Base-by-base conservation (phyloP, 164 flowering plant species). In the Vitis rupestris region DNA sequence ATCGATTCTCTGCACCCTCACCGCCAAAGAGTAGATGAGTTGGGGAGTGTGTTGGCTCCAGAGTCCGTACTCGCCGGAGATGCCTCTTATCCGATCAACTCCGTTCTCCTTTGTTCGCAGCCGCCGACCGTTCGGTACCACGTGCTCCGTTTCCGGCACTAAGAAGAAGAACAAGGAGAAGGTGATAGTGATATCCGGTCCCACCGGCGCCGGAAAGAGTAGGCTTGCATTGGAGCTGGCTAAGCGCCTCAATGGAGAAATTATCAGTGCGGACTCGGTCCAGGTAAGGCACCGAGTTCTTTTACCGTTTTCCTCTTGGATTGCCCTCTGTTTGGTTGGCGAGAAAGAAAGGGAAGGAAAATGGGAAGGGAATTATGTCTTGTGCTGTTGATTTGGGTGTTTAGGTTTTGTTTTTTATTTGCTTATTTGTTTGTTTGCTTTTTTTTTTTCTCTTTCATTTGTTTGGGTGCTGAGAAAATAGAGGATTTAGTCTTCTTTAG, bases 201-300 rank as follows among this genome's bases (percentile, higher is more conserved):
- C 97, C 17, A 94, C 99, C 9, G 97, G 99, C 7, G 85, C 97
- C 16, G 99, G 99, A 0, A 94, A 94, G 76, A 82, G 82, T 79
- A 78, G 88, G 59, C 92, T 92, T 2, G 92, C 99, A 0, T 50
- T 92, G 64, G 97, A 91, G 74, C 92, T 91, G 17, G 97, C 99
- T 10, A 92, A 88, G 83, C 85, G 87, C 14, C 89, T 94, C 71
- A 87, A 90, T 63, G 99, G 97, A 10, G 97, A 94, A 83, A 92
- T 94, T 72, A 85, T 94, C 77, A 94, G 97, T 62, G 99, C 97
- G 5, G 99, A 94, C 71, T 94, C 97, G 10, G 97, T 94, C 16
- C 99, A 94, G 97, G 99, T 89, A 10, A 10, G 53, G 12, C 44
- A 31, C 50, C 44, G 8, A 29, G 11, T 50, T 56, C 11, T 10